Base-by-base conservation (phyloP, 192 early-diverging fungal species). In the Backusella luteola region DNA sequence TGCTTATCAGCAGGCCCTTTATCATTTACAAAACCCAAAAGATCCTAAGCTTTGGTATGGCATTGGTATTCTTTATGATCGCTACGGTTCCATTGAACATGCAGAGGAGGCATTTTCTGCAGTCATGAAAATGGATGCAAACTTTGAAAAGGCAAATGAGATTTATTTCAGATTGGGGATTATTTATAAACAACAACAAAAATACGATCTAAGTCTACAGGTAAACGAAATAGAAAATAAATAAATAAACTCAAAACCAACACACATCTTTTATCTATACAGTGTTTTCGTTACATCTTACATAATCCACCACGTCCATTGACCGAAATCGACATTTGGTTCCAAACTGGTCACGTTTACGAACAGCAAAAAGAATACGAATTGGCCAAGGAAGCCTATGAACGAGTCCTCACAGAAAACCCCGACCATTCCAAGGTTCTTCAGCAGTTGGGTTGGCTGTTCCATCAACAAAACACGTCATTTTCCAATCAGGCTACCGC, bases 31-130 rank as follows among this genome's bases (percentile, higher is more conserved):
- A 0, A 94, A 97, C 80, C 92, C 95, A 42, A 96, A 95, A 89
- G 98, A 98, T 76, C 96, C 97, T 0, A 97, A 97, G 76, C 89
- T 99, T 42, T 99, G 98, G 98, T 99, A 98, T 78, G 97, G 97
- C 14, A 99, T 99, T 39, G 98, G 96, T 34, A 98, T 97, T 70
- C 85, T 99, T 6, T 99, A 99, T 76, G 97, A 98, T 79, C 92
- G 96, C 21, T 99, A 98, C 76, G 96, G 96, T 15, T 98, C 96
- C 1, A 93, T 94, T 68, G 96, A 99, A 69, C 93, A 96, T 80
- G 98, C 98, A 8, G 97, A 99, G 78, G 97, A 98, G 76, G 97
- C 97, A 0, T 98, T 98, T 75, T 85, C 94, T 1, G 94, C 95
- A 1, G 98, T 97, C n/a, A 94, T 99, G 85, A 86, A 89, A 59